phyloP scores from a whole-genome alignment of 495 filamentous ascomycete genomes.

The Xylaria bambusicola region DNA sequence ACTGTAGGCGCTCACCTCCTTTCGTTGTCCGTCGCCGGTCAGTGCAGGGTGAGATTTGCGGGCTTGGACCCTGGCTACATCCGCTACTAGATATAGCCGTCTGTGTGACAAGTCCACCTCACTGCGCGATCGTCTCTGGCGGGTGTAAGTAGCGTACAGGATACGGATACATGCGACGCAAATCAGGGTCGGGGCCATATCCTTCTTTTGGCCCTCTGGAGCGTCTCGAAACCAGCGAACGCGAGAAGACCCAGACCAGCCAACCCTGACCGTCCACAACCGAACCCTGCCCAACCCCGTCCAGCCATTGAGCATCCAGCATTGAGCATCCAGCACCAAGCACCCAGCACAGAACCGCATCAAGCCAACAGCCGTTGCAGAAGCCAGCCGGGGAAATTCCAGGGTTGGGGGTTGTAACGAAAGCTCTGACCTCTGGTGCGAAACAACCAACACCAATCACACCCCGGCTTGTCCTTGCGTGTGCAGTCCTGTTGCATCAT shows the following conservation, averaged over 20 bases:
- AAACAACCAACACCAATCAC: conserved; percentile 13
- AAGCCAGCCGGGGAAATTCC: conserved; percentile 9
- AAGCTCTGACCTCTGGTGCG: conserved; percentile 16
- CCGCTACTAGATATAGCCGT: conserved; percentile 15
- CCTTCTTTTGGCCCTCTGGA: conserved; percentile 25
- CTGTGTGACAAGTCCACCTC: conserved; percentile 22
- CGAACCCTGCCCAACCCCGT: conserved; percentile 1
- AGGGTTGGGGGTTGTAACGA: neutral
- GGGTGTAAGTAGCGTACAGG: no score
- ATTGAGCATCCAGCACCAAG: conserved; percentile 9
- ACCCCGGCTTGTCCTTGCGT: neutral
- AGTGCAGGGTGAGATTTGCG: conserved; percentile 8
- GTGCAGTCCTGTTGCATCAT: no score
- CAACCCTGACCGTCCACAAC: conserved; percentile 13
- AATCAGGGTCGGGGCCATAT: conserved; percentile 42
- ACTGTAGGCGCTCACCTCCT: conserved; percentile 15
- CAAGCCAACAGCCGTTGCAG: conserved; percentile 21
- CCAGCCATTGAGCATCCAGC: no score
- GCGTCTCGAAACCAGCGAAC: conserved; percentile 50
- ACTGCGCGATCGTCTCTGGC: no score
- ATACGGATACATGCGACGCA: conserved; percentile 47
- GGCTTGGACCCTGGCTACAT: conserved; percentile 16
- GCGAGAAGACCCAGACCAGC: conserved; percentile 29
- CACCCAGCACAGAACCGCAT: conserved; percentile 23
- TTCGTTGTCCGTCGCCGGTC: conserved; percentile 9